Conservation (phyloP, 2,329 filamentous ascomycete species). For the Lanzia echinophila region DNA sequence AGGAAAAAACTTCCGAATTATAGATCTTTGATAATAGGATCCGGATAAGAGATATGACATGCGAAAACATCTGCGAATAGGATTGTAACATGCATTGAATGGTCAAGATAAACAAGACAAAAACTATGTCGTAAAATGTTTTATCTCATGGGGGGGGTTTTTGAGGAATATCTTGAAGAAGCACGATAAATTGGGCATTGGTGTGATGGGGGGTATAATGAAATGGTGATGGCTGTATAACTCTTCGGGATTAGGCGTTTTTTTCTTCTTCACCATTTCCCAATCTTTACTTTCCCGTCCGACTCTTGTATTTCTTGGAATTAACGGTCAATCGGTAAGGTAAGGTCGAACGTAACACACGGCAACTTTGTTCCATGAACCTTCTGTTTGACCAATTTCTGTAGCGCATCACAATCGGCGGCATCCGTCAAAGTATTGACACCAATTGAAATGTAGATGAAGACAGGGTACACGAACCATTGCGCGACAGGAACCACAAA, state of each 20-base stretch:
- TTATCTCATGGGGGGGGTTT: not conserved
- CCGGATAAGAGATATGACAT: not conserved
- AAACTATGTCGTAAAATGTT: not conserved
- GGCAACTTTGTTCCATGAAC: constrained; percentile 8
- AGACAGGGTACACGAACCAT: constrained; percentile 8
- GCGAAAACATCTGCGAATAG: not conserved
- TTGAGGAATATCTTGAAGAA: not conserved
- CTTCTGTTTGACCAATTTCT: constrained; percentile 9
- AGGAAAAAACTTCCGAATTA: not conserved
- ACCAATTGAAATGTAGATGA: constrained; percentile 3
- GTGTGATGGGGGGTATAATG: not conserved
- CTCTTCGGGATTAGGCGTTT: constrained; percentile 2
- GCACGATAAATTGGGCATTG: not conserved
- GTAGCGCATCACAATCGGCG: constrained; percentile 6
- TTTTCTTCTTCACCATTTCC: not conserved
- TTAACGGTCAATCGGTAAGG: not conserved
- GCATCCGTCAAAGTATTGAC: not conserved
- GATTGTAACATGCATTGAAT: not conserved
- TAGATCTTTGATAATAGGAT: constrained; percentile 1
- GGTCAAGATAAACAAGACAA: constrained; percentile 1
- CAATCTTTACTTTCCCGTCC: not conserved
- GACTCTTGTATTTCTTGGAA: not conserved
- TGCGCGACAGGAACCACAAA: not conserved
- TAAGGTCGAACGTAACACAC: constrained; percentile 5
- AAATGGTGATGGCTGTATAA: not conserved